phyloP scores from a whole-genome alignment of 768 basidiomycete genomes.

The Kwoniella newhampshirensis region DNA sequence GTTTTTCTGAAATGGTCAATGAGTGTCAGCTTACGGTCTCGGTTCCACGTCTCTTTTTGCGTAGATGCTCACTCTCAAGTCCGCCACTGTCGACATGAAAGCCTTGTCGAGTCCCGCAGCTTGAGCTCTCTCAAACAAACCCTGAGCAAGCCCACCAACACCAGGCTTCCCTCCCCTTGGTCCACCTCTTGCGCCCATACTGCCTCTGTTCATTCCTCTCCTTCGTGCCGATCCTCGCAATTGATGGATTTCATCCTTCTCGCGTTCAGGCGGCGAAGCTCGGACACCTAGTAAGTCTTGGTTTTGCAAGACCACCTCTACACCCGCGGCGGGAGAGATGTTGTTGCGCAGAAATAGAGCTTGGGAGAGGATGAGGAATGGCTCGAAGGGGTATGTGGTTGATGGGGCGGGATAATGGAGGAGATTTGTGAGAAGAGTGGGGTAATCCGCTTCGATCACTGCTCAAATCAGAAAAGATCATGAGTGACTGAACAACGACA shows the following conservation, averaged over 20 bases:
- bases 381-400: constrained; percentile 36
- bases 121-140: constrained; percentile 50
- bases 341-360: constrained; percentile 75
- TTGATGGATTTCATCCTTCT: constrained; percentile 32
- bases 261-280: constrained; percentile 61
- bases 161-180: constrained; percentile 20
- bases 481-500: constrained; percentile 12
- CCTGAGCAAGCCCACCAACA: constrained; percentile 47
- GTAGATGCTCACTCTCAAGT: constrained; percentile 44
- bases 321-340: constrained; percentile 71
- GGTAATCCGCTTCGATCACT: constrained; percentile 89
- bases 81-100: constrained; percentile 49
- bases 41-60: too few relatives aligned
- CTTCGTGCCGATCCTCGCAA: constrained; percentile 43
- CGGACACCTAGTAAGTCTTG: constrained; percentile 63
- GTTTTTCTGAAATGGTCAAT: constrained; percentile 63
- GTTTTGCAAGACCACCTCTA: constrained; percentile 79
- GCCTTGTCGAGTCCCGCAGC: constrained; percentile 58
- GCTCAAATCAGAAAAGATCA: constrained; percentile 8
- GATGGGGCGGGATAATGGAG: constrained; percentile 76
- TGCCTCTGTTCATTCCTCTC: constrained; percentile 26
- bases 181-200: constrained; percentile 5
- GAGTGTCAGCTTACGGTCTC: not conserved
- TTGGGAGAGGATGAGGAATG: constrained; percentile 72
- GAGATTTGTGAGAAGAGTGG: constrained; percentile 74